These are phyloP conservation scores for Acer negundo DNA, from an alignment of 345 rosid genomes.

Conservation along the genomic window DNA sequence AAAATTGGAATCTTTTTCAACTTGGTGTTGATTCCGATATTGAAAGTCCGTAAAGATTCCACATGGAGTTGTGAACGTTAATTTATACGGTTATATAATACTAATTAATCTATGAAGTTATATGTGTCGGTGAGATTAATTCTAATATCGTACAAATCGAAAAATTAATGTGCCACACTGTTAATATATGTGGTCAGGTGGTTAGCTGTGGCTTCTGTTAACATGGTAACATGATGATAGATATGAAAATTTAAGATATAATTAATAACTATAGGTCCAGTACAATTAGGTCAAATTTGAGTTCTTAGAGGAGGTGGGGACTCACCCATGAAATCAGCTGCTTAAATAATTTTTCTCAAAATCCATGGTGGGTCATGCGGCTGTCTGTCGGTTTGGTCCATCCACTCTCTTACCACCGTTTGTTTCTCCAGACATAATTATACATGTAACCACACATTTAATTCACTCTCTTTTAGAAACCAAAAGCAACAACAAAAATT, in stretches of 20 bases:
- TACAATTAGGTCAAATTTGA: background rate
- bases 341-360: conserved; percentile 10
- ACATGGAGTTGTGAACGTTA: no score
- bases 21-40: background rate
- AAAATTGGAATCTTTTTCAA: background rate
- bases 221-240: background rate
- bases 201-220: no score
- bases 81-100: no score
- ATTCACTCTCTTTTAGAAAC: background rate
- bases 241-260: no score
- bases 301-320: background rate
- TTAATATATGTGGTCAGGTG: no score
- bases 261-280: background rate
- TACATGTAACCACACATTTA: conserved; percentile 19
- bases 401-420: background rate
- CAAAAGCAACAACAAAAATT: no score
- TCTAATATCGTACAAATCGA: no score
- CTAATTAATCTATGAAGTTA: no score
- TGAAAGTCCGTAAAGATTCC: no score
- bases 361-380: conserved; percentile 27
- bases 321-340: conserved; percentile 13
- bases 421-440: conserved; percentile 23
- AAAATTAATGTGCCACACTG: no score
- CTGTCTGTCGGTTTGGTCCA: conserved; percentile 20
- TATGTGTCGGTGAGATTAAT: no score